These are phyloP conservation scores for Canavalia ensiformis DNA, from an alignment of 306 rosid genomes.

Conservation along the genomic window DNA sequence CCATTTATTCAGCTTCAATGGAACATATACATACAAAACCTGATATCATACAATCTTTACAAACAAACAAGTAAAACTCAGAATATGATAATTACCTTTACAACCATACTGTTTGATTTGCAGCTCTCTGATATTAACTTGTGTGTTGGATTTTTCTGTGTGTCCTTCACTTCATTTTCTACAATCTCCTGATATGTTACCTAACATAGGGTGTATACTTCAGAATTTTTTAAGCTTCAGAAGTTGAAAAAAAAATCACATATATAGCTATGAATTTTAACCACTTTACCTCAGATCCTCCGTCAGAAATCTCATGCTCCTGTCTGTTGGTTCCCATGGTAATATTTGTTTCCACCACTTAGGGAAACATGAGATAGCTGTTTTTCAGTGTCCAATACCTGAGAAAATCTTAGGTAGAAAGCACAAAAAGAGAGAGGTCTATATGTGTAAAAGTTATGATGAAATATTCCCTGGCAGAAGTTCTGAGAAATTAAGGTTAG, in stretches of 20 bases:
- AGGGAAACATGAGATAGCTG: slow-evolving; percentile 38
- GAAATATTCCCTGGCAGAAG: slow-evolving; percentile 13
- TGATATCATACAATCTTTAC: slow-evolving; percentile 1
- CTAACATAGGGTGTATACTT: slow-evolving; percentile 28
- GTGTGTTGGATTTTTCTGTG: slow-evolving; percentile 54
- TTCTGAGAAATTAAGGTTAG: background rate
- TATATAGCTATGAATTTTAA: slow-evolving; percentile 34
- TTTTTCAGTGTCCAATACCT: slow-evolving; percentile 19
- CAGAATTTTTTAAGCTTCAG: slow-evolving; percentile 29
- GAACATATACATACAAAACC: background rate
- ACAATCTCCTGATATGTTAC: slow-evolving; percentile 54
- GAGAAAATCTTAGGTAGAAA: slow-evolving; percentile 29
- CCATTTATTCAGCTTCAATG: slow-evolving; percentile 21
- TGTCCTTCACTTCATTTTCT: slow-evolving; percentile 62
- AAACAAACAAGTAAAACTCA: background rate
- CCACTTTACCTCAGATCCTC: slow-evolving; percentile 64
- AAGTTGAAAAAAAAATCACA: background rate
- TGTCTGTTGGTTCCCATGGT: slow-evolving; percentile 73
- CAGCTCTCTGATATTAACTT: slow-evolving; percentile 63
- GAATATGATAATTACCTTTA: slow-evolving; percentile 65
- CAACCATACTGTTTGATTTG: slow-evolving; percentile 84
- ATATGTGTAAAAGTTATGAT: background rate
- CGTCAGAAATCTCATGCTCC: slow-evolving; percentile 56
- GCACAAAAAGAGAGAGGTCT: background rate
- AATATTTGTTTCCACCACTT: slow-evolving; percentile 50